Evolutionary conservation across 805 yeast genomes (phyloP), one percentile per base, ranked within the genome.

Genomic region (Candida alai): DNA sequence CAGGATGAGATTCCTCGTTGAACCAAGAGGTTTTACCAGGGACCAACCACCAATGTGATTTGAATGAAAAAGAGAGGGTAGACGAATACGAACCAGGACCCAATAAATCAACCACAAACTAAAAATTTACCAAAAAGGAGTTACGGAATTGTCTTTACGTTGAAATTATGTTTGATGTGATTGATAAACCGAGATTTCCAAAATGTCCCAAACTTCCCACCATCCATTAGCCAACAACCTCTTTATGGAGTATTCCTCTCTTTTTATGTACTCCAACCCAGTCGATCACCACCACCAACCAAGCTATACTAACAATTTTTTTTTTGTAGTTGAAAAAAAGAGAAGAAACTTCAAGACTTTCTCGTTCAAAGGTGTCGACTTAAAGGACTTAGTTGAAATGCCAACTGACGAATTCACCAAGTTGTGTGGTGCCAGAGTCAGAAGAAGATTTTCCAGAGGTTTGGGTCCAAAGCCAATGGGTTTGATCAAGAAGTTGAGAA

Each of bases 391-490:
- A 66, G 77, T 90, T 67, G 93, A 84, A 72, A 76, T 90, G 80
- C 76, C 86, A 70, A 85, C 88, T 60, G 97, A 90, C 77, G 97
- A 93, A 64, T 93, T 93, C 75, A 82, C 90, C 72, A 84, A 90
- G 72, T 78, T 93, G 67, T 87, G 95, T 65, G 87, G 84, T 65
- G 94, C 99, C 64, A 87, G 99, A 79, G 96, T 90, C 67, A 90
- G 97, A 84, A 86, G 99, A 86, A 89, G 96, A 84, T 87, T 90
- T 76, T 84, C 88, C 71, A 84, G 95, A 78, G 97, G 97, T 77
- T 78, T 90, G 63, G 89, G 84, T 67, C 70, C 84, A 70, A 87
- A 86, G 78, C 94, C 96, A 74, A 80, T 80, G 81, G 90, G 93
- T 70, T 80, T 93, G 73, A 80, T 90, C 74, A 87, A 84, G 78